A percentile compares a stretch with the other conserved stretches of the same genome.
phyloP scores from a whole-genome alignment of 208 protist species.

The Novymonas esmeraldas region DNA sequence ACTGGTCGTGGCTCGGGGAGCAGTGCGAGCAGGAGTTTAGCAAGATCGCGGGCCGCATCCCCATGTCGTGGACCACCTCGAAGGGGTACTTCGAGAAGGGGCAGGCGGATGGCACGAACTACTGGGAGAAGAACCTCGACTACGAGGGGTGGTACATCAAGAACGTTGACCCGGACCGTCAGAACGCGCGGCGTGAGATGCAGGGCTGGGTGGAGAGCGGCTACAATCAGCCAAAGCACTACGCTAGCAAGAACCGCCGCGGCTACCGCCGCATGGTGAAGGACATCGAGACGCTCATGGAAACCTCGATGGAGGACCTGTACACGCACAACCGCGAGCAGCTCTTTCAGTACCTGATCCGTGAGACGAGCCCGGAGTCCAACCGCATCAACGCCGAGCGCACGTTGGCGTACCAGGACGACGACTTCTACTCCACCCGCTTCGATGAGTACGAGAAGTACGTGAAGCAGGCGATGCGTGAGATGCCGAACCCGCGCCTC shows the following conservation, averaged over 20 bases:
- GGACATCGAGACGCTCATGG: slow-evolving; percentile 89
- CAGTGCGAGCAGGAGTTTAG: slow-evolving; percentile 84
- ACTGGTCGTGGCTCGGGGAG: slow-evolving; percentile 88
- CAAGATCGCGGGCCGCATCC: slow-evolving; percentile 81
- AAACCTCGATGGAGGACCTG: slow-evolving; percentile 89
- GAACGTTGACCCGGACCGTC: slow-evolving; percentile 87
- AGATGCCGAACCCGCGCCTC: slow-evolving; percentile 89
- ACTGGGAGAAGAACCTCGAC: slow-evolving; percentile 92
- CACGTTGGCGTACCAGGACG: slow-evolving; percentile 80
- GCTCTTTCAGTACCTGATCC: slow-evolving; percentile 89
- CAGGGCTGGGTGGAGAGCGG: slow-evolving; percentile 86
- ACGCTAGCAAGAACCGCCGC: slow-evolving; percentile 89
- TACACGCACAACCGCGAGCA: slow-evolving; percentile 91
- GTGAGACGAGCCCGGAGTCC: slow-evolving; percentile 84
- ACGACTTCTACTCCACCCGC: slow-evolving; percentile 91
- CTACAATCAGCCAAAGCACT: slow-evolving; percentile 91
- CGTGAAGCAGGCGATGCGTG: slow-evolving; percentile 88
- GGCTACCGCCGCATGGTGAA: slow-evolving; percentile 91
- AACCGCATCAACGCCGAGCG: slow-evolving; percentile 90
- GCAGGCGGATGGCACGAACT: slow-evolving; percentile 87
- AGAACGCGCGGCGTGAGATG: slow-evolving; percentile 80
- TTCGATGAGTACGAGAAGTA: slow-evolving; percentile 90
- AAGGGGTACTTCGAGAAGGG: slow-evolving; percentile 89
- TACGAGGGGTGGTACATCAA: slow-evolving; percentile 94
- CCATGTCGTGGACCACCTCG: slow-evolving; percentile 78